Evolutionary conservation across 2,329 filamentous ascomycete species (phyloP).

Genomic region (Trichoderma hamatum): DNA sequence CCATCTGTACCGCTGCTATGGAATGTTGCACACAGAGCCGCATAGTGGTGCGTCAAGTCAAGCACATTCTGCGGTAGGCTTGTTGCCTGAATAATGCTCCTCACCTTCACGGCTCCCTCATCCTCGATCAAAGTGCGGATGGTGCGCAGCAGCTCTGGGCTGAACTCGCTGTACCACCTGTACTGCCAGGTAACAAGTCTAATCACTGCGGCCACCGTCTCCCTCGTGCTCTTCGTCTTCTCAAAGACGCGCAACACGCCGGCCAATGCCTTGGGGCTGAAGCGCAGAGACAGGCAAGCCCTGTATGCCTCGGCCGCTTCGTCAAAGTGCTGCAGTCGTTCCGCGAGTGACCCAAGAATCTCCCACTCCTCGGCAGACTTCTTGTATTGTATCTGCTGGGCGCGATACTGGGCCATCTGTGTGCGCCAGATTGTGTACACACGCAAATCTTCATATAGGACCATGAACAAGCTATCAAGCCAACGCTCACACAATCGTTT

Average conservation of each 20-base stretch:
- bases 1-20: constrained; percentile 90
- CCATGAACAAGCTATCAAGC: constrained; percentile 99
- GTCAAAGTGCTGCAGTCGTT: constrained; percentile 87
- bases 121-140: constrained; percentile 95
- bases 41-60: constrained; percentile 95
- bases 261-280: constrained; percentile 88
- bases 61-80: constrained; percentile 90
- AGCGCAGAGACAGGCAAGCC: constrained; percentile 81
- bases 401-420: constrained; percentile 92
- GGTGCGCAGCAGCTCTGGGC: constrained; percentile 82
- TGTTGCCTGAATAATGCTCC: constrained; percentile 95
- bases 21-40: constrained; percentile 90
- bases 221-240: constrained; percentile 74
- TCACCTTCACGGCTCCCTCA: constrained; percentile 94
- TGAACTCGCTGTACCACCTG: constrained; percentile 99
- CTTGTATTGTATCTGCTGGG: constrained; percentile 92
- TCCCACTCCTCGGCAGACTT: constrained; percentile 98
- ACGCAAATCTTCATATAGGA: constrained; percentile 93
- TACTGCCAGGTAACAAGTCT: constrained; percentile 97
- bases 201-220: constrained; percentile 83
- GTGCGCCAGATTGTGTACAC: constrained; percentile 99
- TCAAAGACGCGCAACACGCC: constrained; percentile 83
- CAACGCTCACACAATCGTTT: constrained; percentile 96
- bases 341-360: constrained; percentile 89
- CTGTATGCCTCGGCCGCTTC: constrained; percentile 94